Evolutionary conservation across 176 grass and related monocot species (phyloP), one percentile per base, ranked within the genome.

Genomic region (Triticum turgidum): DNA sequence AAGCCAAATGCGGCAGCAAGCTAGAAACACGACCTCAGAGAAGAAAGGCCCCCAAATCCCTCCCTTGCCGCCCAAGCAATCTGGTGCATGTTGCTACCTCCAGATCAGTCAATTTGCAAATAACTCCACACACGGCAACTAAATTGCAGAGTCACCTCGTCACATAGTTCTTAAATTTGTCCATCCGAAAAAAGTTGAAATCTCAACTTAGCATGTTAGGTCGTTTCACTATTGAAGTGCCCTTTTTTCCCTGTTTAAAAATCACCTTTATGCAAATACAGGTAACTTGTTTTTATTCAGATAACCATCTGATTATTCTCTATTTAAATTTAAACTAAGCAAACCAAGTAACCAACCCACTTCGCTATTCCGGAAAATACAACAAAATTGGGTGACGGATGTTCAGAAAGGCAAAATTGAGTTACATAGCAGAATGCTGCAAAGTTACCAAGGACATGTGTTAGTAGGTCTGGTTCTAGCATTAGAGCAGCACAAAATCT

Each of bases 171-270:
- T 59, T 27, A 61, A 11, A 72, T 83, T 18, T 83, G 34, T 4
- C 11, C 5, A 5, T 52, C 64, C 15, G 78, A 22, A 74, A 27
- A 29, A 27, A 27, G 20, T 70, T 68, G 44, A 73, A 77, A 70
- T 24, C 9, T 90, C 76, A 15, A 65, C 11, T 2, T 72, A 84
- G 56, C 21, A 37, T 64, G 65, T 64, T 61, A 54, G 51, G 51
- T 15, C 18, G 51, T 54, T 54, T 54, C 51, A 54, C 51, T 17
- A 54, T 75, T 69, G 5, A 18, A n/a, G 17, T 73, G 38, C 65
- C 65, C 83, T 62, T 27, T 78, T 64, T 78, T 49, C 35, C 13
- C n/a, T 81, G 7, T 87, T 35, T 64, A 37, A 37, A 18, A 18
- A 8, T 15, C 4, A 52, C 38, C 65, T 65, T 83, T 32, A 9